Conservation (phyloP, 139 green algal genomes). For the Closterium sp. region DNA sequence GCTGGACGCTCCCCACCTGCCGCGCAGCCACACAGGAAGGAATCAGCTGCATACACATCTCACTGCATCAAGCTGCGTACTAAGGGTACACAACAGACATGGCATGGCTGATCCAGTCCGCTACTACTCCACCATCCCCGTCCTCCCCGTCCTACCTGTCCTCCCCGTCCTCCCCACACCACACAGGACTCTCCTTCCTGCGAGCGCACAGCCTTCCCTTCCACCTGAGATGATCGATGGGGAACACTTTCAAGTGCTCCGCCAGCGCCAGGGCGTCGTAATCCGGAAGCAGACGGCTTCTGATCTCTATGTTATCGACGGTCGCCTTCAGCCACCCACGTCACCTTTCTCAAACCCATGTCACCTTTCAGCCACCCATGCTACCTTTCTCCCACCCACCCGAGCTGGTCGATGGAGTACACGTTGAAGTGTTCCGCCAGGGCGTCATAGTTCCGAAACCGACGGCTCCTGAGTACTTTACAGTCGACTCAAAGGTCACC, state of each 20-base stretch:
- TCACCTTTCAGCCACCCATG: too few species aligned
- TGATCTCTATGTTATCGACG: not conserved
- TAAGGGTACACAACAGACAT: not conserved
- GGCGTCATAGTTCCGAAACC: not conserved
- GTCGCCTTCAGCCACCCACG: not conserved
- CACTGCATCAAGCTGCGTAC: not conserved
- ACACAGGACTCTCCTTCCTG: not conserved
- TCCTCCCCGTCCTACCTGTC: not conserved
- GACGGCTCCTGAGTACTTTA: not conserved
- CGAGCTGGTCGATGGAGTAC: slow-evolving; percentile 40
- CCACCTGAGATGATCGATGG: not conserved
- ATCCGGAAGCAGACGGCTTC: not conserved
- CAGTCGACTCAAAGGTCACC: too few species aligned
- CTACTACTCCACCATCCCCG: not conserved
- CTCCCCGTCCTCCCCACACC: not conserved
- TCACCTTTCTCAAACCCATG: not conserved
- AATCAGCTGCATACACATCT: too few species aligned
- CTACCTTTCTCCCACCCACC: not conserved
- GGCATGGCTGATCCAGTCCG: not conserved
- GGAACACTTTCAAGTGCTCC: not conserved
- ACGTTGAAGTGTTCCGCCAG: slow-evolving; percentile 36
- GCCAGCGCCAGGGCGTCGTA: not conserved
- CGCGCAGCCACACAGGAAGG: not conserved
- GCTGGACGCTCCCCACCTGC: slow-evolving; percentile 15
- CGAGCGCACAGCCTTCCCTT: too few species aligned